Conservation (phyloP, 495 filamentous ascomycete genomes). For the Lindgomyces ingoldianus region DNA sequence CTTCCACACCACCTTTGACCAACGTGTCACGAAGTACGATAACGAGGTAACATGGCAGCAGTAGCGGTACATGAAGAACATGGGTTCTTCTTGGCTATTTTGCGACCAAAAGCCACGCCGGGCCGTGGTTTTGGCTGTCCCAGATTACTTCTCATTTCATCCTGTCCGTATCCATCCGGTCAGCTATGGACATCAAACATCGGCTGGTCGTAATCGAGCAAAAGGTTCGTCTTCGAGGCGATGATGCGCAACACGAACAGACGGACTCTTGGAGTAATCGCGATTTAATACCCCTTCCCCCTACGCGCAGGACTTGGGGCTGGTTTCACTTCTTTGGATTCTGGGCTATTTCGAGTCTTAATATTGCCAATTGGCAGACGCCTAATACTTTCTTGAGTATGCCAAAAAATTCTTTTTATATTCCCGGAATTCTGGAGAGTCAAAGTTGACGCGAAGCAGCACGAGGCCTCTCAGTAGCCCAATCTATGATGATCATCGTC, state of each 20-base stretch:
- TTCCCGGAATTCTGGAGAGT: background rate
- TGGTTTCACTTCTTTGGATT: constrained; percentile 41
- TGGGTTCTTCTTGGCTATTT: too few species aligned
- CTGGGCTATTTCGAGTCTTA: constrained; percentile 40
- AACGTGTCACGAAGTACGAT: background rate
- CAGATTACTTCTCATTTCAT: background rate
- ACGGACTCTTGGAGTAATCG: constrained; percentile 37
- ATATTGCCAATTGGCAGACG: constrained; percentile 46
- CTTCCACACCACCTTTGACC: background rate
- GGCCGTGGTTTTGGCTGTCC: too few species aligned
- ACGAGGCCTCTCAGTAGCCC: constrained; percentile 45
- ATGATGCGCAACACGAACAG: constrained; percentile 25
- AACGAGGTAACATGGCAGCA: background rate
- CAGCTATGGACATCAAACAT: constrained; percentile 13
- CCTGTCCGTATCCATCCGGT: background rate
- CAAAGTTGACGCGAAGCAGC: constrained; percentile 26
- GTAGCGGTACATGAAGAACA: background rate
- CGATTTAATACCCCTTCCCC: constrained; percentile 45
- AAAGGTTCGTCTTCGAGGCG: constrained; percentile 13
- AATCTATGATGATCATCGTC: constrained; percentile 45
- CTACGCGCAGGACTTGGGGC: constrained; percentile 42
- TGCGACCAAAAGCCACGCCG: too few species aligned
- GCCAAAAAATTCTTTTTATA: background rate
- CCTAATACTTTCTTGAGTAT: constrained; percentile 46
- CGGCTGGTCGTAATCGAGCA: background rate